phyloP scores from a whole-genome alignment of 2,329 filamentous ascomycete genomes.

The Beauveria pseudobassiana region DNA sequence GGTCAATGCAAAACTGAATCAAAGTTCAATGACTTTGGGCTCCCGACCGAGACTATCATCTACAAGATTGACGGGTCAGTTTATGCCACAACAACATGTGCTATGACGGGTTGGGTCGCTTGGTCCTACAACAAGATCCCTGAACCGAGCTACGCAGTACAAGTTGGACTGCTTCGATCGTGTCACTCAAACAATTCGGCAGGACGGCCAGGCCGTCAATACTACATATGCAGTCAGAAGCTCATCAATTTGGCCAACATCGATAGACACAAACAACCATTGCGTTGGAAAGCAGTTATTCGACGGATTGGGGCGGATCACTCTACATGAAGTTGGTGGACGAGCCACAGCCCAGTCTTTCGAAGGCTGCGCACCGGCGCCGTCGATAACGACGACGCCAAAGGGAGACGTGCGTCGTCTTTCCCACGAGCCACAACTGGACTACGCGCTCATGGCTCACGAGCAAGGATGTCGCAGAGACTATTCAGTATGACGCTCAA shows the following conservation, averaged over 20 bases:
- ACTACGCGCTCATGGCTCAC: background rate
- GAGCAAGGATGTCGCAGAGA: background rate
- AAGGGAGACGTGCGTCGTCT: background rate
- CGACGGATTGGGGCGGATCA: background rate
- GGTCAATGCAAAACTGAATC: background rate
- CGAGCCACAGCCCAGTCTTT: background rate
- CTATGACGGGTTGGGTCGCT: background rate
- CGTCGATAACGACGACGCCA: background rate
- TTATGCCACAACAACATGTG: background rate
- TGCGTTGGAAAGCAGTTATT: background rate
- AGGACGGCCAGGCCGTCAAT: background rate
- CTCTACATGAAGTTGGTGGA: background rate
- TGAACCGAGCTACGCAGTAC: background rate
- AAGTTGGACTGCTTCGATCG: background rate
- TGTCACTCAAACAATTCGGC: background rate
- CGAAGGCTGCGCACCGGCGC: background rate
- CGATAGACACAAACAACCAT: background rate
- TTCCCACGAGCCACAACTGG: background rate
- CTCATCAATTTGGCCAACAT: background rate
- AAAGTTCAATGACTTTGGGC: background rate
- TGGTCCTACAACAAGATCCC: background rate
- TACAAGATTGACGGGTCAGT: background rate
- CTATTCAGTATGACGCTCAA: background rate
- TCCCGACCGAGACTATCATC: background rate
- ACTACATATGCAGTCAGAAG: background rate